Conservation (phyloP, 2,329 filamentous ascomycete species). For the Magnaporthiopsis poae region DNA sequence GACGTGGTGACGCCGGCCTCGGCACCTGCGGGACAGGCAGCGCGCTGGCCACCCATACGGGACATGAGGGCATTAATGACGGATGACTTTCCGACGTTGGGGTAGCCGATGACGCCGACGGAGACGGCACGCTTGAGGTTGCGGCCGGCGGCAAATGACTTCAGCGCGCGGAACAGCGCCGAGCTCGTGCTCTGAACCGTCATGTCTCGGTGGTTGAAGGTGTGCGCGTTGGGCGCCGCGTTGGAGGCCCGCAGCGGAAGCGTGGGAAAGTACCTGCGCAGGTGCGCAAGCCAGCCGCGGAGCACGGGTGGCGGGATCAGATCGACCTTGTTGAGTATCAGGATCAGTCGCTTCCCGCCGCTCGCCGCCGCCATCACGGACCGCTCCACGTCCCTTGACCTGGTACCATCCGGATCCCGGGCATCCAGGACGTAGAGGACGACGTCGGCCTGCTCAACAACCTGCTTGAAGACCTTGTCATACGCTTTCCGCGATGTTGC, state of each 20-base stretch:
- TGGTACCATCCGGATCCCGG: slow-evolving; percentile 79
- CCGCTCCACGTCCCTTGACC: slow-evolving; percentile 82
- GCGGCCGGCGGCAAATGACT: slow-evolving; percentile 73
- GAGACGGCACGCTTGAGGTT: slow-evolving; percentile 82
- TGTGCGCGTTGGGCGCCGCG: slow-evolving; percentile 74
- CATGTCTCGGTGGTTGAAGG: slow-evolving; percentile 83
- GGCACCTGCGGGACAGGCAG: slow-evolving; percentile 76
- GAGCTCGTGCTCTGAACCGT: slow-evolving; percentile 78
- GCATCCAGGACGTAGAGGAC: slow-evolving; percentile 89
- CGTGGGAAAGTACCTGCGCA: slow-evolving; percentile 84
- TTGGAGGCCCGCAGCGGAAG: slow-evolving; percentile 77
- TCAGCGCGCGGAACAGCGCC: slow-evolving; percentile 78
- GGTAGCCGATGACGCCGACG: slow-evolving; percentile 89
- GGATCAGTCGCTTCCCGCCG: slow-evolving; percentile 76
- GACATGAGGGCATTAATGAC: slow-evolving; percentile 88
- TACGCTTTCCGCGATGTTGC: slow-evolving; percentile 72
- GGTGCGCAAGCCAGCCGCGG: slow-evolving; percentile 72
- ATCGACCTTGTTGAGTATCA: slow-evolving; percentile 93
- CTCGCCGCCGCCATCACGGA: slow-evolving; percentile 70
- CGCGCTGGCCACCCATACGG: slow-evolving; percentile 54
- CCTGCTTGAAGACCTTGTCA: slow-evolving; percentile 92
- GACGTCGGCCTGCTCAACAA: slow-evolving; percentile 80
- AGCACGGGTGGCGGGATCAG: slow-evolving; percentile 73
- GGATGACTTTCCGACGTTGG: slow-evolving; percentile 91
- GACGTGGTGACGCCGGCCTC: slow-evolving; percentile 87